These are phyloP conservation scores for Colletotrichum godetiae DNA, from an alignment of 2,329 filamentous ascomycete genomes.

Conservation along the genomic window DNA sequence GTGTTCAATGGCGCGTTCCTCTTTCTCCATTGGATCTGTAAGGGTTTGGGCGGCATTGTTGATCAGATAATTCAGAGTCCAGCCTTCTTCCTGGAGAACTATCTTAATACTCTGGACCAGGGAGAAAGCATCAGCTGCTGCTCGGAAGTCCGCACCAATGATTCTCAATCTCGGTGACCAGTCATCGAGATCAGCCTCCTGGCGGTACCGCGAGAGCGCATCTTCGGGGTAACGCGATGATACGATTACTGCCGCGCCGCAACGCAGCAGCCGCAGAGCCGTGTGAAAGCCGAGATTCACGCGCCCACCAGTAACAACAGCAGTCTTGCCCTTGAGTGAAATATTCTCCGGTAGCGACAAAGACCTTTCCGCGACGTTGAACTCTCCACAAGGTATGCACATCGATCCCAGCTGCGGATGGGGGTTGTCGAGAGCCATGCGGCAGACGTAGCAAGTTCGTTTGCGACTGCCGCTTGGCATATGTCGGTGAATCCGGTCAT, in stretches of 20 bases:
- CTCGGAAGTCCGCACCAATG: conserved; percentile 48
- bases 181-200: conserved; percentile 35
- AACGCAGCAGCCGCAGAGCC: conserved; percentile 46
- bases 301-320: conserved; percentile 49
- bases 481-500: neutral
- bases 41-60: conserved; percentile 53
- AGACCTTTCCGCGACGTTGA: conserved; percentile 45
- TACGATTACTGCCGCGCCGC: conserved; percentile 48
- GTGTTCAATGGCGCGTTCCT: conserved; percentile 42
- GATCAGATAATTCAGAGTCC: conserved; percentile 46
- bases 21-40: conserved; percentile 46
- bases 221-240: conserved; percentile 49
- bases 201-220: conserved; percentile 43
- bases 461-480: neutral
- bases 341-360: conserved; percentile 44
- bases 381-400: conserved; percentile 47
- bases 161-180: conserved; percentile 40
- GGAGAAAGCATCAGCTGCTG: conserved; percentile 45
- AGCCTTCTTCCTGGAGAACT: conserved; percentile 32
- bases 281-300: conserved; percentile 48
- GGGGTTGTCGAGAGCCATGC: conserved; percentile 35
- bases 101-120: conserved; percentile 40
- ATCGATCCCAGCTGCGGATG: conserved; percentile 42
- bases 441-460: conserved; percentile 47
- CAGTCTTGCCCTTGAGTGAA: conserved; percentile 40